Evolutionary conservation across 441 rosid species (phyloP), one percentile per base, ranked within the genome.

Genomic region (Pelargonium australe): DNA sequence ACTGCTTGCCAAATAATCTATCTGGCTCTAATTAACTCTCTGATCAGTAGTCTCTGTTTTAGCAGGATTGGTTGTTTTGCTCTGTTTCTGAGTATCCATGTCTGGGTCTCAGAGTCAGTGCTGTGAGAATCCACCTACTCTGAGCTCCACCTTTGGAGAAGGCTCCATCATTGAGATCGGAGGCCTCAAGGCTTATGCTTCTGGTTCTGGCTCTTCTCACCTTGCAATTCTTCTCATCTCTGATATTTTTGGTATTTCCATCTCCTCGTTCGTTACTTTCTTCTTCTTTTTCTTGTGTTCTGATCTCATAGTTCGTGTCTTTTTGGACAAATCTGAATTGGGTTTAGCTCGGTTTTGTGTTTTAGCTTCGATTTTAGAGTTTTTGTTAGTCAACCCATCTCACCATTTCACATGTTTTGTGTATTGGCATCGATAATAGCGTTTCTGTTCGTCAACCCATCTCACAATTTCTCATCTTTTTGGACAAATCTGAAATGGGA

Each of bases 81-180:
- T 34, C 40, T 34, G 40, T 34, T 34, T 34, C 40, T 16, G 41
- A 68, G 17, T 6, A 10, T 55, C 13, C 7, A 89, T 85, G 87
- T 79, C 85, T 40, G 81, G 86, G 60, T 64, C 84, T 72, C 6
- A 34, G 40, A 34, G 40, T 34, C 83, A 84, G 81, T 85, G 92
- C 80, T 87, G 81, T 13, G 79, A 79, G 70, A 85, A 85, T 74
- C 88, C 92, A 41, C 95, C 95, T 28, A 70, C 65, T 0, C 75
- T 70, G 14, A 76, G 73, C 80, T 67, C 85, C 28, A 69, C 53
- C 47, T 51, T 70, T 1, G 97, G 88, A 7, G 73, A 70, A 40
- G 91, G 92, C 3, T 74, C 78, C 1, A 84, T 84, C 7, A 75
- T 72, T 63, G 86, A 85, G 65, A 51, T 90, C 11, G 90, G 83